phyloP scores from a whole-genome alignment of 2,329 filamentous ascomycete species.

The Colletotrichum trifolii region DNA sequence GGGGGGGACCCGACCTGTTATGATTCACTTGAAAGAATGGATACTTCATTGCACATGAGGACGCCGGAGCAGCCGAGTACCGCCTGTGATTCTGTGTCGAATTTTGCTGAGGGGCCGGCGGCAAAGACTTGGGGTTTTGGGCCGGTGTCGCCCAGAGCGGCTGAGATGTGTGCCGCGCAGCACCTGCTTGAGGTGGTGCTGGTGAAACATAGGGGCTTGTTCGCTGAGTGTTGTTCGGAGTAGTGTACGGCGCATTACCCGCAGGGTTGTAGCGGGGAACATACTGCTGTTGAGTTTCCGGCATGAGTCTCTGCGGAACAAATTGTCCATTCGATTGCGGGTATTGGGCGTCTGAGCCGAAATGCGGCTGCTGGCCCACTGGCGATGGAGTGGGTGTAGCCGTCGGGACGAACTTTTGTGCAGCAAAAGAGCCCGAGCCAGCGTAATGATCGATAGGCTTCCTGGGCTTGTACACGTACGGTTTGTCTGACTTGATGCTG shows the following conservation, averaged over 20 bases:
- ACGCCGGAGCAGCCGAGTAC: conserved; percentile 34
- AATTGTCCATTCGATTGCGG: conserved; percentile 36
- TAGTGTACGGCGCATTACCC: conserved; percentile 2
- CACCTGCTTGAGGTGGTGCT: conserved; percentile 18
- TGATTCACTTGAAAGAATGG: conserved; percentile 70
- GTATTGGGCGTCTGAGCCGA: conserved; percentile 45
- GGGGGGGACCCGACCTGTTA: conserved; percentile 57
- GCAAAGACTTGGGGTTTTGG: conserved; percentile 7
- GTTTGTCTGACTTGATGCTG: conserved; percentile 53
- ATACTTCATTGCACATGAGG: conserved; percentile 63
- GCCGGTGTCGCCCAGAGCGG: conserved; percentile 26
- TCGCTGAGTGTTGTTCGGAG: conserved; percentile 9
- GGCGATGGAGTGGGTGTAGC: conserved; percentile 41
- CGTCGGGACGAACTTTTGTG: conserved; percentile 50
- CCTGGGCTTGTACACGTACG: conserved; percentile 65
- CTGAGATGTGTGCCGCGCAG: conserved; percentile 8
- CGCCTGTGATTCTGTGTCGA: conserved; percentile 34
- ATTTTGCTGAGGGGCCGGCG: conserved; percentile 2
- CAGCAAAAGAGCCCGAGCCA: conserved; percentile 43
- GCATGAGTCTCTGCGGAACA: conserved; percentile 41
- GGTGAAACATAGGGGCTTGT: conserved; percentile 21
- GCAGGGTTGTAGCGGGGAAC: conserved; percentile 1
- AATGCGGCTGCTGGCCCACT: conserved; percentile 41
- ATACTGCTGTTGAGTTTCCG: conserved; percentile 30
- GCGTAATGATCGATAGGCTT: conserved; percentile 45